phyloP scores from a whole-genome alignment of 2,329 filamentous ascomycete species.

The Colletotrichum nymphaeae region DNA sequence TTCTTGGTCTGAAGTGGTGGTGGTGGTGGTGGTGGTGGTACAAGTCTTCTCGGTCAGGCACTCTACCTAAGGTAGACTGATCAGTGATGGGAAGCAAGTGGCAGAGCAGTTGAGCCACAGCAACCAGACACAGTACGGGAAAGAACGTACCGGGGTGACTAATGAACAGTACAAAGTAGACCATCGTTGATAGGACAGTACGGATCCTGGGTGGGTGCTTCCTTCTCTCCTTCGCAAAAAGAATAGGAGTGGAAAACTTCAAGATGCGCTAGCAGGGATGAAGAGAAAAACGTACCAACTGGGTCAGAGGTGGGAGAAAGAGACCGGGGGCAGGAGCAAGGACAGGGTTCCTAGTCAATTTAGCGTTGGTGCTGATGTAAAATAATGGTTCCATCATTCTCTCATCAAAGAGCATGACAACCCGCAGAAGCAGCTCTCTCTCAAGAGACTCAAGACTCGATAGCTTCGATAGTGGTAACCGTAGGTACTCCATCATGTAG shows the following conservation, averaged over 20 bases:
- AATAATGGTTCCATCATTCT: constrained; percentile 34
- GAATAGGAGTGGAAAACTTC: not conserved
- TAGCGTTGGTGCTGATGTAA: constrained; percentile 32
- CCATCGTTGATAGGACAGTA: constrained; percentile 26
- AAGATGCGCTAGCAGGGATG: constrained; percentile 17
- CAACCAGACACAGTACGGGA: constrained; percentile 9
- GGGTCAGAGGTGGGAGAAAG: not conserved
- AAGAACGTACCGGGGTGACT: constrained; percentile 6
- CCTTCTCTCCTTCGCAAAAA: not conserved
- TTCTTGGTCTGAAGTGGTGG: too few relatives aligned
- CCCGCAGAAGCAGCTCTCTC: constrained; percentile 1
- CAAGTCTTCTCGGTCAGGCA: not conserved
- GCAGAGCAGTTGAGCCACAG: not conserved
- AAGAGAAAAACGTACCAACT: not conserved
- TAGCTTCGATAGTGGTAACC: not conserved
- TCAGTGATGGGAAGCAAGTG: not conserved
- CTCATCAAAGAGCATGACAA: constrained; percentile 20
- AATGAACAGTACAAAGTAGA: constrained; percentile 27
- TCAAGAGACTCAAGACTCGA: not conserved
- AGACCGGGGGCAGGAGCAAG: constrained; percentile 2
- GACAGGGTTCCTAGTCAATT: constrained; percentile 6
- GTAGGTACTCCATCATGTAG: too few relatives aligned
- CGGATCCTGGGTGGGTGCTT: not conserved
- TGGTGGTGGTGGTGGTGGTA: not conserved
- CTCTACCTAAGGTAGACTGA: not conserved